Base-by-base conservation (phyloP, 108 stramenopile genomes). In the Pseudonitzschia multistriata region DNA sequence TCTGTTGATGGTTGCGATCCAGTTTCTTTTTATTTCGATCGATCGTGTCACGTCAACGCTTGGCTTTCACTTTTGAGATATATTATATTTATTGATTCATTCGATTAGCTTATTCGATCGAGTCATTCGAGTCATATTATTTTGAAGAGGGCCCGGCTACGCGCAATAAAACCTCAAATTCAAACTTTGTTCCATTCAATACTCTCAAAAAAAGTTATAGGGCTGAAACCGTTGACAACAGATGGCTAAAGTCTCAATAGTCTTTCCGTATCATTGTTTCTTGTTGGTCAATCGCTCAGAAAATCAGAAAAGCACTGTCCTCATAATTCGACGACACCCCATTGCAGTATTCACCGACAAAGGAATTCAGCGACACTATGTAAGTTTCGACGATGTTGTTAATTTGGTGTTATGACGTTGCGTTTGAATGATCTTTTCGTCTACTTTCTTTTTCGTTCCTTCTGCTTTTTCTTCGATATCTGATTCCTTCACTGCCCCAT, bases 201-300 rank as follows among this genome's bases (percentile, higher is more conserved):
- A 45, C 1, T 17, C 13, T 1, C 11, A 62, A 62, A 33, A 35
- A 36, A 62, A 25, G 62, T 33, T 36, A 36, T 7, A 62, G 35
- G 34, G 36, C 33, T 33, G 36, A 36, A 25, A 62, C 29, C 24
- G 24, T 33, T 33, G 61, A 62, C 33, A 62, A 36, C 61, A 62
- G 33, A 35, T 35, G 24, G 61, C 7, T 45, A 2, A 33, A 35
- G 31, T 36, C 34, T 62, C 35, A 36, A 62, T 15, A 62, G n/a
- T 35, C 1, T 3, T 35, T 56, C 22, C 5, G 5, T 8, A 37
- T 37, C 8, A 37, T 37, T 37, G 5, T 37, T 5, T 37, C 37
- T 7, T 37, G 5, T 45, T 45, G 1, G 17, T 45, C 42, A 45
- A 45, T 45, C 42, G 11, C 17, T 13, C 15, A 45, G 42, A 45